Evolutionary conservation across 768 basidiomycete genomes (phyloP).

Genomic region (Hygrocybe coccinea): DNA sequence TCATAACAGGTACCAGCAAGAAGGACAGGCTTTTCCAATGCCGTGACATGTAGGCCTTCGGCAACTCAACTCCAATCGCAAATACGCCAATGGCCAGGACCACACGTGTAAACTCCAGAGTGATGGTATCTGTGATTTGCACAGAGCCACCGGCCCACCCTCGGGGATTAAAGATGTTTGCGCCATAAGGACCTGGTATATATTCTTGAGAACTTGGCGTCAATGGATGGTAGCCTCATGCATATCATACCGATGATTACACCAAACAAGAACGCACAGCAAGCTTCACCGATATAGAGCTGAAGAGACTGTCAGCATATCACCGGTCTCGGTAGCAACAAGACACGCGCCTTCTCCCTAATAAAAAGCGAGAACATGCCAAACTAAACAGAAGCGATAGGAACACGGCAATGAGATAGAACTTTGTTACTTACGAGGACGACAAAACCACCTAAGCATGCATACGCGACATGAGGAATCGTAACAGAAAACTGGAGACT

Average conservation of each 20-base stretch:
- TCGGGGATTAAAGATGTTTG: conserved; percentile 76
- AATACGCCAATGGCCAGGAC: conserved; percentile 96
- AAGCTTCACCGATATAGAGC: conserved; percentile 94
- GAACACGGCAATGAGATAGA: neutral
- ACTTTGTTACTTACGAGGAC: conserved; percentile 47
- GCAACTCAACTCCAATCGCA: conserved; percentile 95
- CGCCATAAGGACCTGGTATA: conserved; percentile 69
- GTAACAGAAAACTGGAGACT: conserved; percentile 42
- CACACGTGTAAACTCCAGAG: conserved; percentile 86
- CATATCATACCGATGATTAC: conserved; percentile 72
- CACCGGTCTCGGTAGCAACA: neutral
- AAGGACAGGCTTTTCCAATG: conserved; percentile 91
- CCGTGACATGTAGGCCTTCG: conserved; percentile 88
- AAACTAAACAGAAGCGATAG: conserved; percentile 47
- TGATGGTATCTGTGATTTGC: conserved; percentile 63
- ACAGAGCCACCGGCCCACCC: conserved; percentile 57
- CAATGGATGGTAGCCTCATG: neutral
- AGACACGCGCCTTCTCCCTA: conserved; percentile 66
- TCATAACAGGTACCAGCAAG: conserved; percentile 77
- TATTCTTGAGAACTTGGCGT: conserved; percentile 7
- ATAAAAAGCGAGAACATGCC: conserved; percentile 93
- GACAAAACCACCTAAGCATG: conserved; percentile 62
- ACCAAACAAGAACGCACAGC: conserved; percentile 90
- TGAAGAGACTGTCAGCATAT: conserved; percentile 22
- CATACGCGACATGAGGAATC: conserved; percentile 59